Conservation (phyloP, 106 monocot genomes). For the Dendrobium nobile region DNA sequence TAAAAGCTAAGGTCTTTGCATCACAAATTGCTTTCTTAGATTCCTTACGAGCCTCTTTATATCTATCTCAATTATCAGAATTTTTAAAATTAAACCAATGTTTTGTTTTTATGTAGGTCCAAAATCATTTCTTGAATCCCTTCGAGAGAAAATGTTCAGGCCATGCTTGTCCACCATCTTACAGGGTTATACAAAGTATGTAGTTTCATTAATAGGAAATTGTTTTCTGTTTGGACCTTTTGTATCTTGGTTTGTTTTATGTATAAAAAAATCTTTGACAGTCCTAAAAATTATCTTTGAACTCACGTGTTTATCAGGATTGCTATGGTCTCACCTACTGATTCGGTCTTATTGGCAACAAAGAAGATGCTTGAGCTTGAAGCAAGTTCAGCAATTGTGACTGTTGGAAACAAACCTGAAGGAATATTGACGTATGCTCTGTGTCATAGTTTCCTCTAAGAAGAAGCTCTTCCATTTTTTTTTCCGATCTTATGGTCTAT, state of each 20-base stretch:
- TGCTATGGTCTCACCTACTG: slow-evolving; percentile 48
- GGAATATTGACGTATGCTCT: slow-evolving; percentile 67
- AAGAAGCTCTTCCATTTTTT: too few species aligned
- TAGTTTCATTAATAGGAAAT: slow-evolving; percentile 23
- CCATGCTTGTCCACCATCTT: slow-evolving; percentile 78
- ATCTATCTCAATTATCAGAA: too few species aligned
- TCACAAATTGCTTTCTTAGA: too few species aligned
- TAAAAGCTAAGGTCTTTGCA: too few species aligned
- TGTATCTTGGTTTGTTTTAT: neutral
- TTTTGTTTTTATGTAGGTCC: slow-evolving; percentile 44
- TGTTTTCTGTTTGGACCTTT: neutral
- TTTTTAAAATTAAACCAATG: too few species aligned
- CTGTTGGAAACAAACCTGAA: slow-evolving; percentile 57
- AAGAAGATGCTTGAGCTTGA: slow-evolving; percentile 75
- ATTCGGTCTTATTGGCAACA: slow-evolving; percentile 69
- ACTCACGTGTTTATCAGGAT: slow-evolving; percentile 27
- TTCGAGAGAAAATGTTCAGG: slow-evolving; percentile 70
- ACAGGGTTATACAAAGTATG: slow-evolving; percentile 78
- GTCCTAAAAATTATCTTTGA: neutral
- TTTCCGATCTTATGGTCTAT: neutral
- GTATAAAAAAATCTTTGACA: neutral
- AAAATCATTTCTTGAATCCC: slow-evolving; percentile 64
- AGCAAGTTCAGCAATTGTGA: slow-evolving; percentile 59
- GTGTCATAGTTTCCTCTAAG: neutral
- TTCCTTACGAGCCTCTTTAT: too few species aligned